Conservation (phyloP, 1,139 yeast genomes). For the Geotrichum histeridarum region DNA sequence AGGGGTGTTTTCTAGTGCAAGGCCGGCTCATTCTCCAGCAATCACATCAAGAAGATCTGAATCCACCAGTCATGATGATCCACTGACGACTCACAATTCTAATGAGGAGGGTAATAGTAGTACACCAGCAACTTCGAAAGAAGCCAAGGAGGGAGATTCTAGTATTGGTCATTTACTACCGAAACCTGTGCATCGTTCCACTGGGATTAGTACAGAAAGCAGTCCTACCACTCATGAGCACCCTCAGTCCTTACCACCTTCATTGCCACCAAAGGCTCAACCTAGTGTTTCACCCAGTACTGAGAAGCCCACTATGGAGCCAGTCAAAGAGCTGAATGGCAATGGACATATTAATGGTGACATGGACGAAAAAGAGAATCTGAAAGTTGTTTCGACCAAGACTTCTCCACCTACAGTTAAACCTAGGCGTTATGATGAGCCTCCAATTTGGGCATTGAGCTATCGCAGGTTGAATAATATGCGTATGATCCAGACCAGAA, state of each 20-base stretch:
- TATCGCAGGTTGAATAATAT: constrained; percentile 2
- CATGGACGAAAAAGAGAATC: neutral
- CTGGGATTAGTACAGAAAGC: neutral
- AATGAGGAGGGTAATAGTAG: constrained; percentile 9
- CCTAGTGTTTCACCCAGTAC: neutral
- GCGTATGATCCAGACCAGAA: constrained; percentile 48
- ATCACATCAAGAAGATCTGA: neutral
- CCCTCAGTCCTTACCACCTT: neutral
- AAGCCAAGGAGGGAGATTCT: neutral
- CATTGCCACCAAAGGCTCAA: constrained; percentile 6
- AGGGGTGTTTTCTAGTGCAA: neutral
- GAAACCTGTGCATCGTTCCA: constrained; percentile 1
- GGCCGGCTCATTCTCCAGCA: neutral
- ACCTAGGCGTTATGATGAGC: constrained; percentile 59
- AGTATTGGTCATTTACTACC: constrained; percentile 9
- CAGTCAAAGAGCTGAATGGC: constrained; percentile 1
- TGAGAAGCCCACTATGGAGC: neutral
- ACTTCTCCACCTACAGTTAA: constrained; percentile 31
- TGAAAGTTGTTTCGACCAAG: neutral
- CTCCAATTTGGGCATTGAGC: constrained; percentile 75
- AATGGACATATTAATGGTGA: neutral
- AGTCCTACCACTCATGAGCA: neutral
- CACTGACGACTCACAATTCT: neutral
- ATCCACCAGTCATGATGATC: neutral
- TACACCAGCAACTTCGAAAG: constrained; percentile 1